These are phyloP conservation scores for Coemansia furcata DNA, from an alignment of 192 early-diverging fungal species.

Conservation along the genomic window DNA sequence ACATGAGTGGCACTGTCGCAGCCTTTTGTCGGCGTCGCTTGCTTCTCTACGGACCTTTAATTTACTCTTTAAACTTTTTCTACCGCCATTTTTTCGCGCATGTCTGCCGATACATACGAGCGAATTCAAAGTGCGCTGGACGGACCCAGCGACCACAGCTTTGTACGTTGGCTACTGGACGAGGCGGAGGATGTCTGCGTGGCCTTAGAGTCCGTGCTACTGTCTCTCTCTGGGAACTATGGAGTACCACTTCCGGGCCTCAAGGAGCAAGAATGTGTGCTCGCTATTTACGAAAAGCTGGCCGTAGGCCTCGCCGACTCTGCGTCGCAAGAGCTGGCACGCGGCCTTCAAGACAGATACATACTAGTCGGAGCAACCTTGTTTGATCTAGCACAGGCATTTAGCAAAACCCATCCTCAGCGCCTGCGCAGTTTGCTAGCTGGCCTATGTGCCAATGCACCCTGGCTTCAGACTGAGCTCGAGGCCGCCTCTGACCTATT, in stretches of 20 bases:
- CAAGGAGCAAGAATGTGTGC: constrained; percentile 14
- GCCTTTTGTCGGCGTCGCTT: neutral
- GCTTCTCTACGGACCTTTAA: neutral
- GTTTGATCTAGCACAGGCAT: constrained; percentile 54
- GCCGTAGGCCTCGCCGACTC: constrained; percentile 29
- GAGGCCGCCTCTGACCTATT: constrained; percentile 45
- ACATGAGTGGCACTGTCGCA: too few relatives aligned
- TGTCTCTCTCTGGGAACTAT: neutral
- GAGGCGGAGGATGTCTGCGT: constrained; percentile 4
- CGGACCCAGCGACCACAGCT: constrained; percentile 25
- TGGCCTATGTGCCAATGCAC: constrained; percentile 44
- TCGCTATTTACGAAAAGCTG: constrained; percentile 39
- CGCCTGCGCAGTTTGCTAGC: constrained; percentile 37
- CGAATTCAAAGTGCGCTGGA: constrained; percentile 9
- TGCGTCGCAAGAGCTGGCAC: constrained; percentile 18
- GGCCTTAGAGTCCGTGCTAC: constrained; percentile 21
- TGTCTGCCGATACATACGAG: constrained; percentile 1
- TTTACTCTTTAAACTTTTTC: neutral
- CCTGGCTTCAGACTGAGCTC: constrained; percentile 52
- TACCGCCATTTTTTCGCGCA: neutral
- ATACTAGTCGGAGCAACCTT: constrained; percentile 50
- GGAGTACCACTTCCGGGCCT: neutral
- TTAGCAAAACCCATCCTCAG: constrained; percentile 45
- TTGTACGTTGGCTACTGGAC: constrained; percentile 28
- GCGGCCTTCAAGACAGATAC: constrained; percentile 26